phyloP scores from a whole-genome alignment of 208 protist species.

The Strigomonas culicis region DNA sequence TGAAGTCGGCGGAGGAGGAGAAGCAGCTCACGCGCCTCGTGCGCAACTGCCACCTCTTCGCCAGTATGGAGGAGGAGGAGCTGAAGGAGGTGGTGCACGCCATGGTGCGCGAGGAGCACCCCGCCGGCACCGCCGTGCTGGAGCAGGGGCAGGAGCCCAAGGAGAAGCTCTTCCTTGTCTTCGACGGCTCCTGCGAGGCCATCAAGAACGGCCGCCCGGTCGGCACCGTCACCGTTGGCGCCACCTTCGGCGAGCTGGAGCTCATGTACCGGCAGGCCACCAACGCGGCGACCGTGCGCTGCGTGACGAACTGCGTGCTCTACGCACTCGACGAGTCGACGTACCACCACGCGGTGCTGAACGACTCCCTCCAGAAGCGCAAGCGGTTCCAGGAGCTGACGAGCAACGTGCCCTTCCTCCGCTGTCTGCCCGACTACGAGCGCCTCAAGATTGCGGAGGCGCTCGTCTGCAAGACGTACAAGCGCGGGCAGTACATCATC shows the following conservation, averaged over 20 bases:
- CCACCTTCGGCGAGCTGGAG: slow-evolving; percentile 81
- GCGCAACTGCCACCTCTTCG: slow-evolving; percentile 63
- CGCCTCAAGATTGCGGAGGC: slow-evolving; percentile 86
- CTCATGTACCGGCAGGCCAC: slow-evolving; percentile 85
- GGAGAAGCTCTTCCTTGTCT: slow-evolving; percentile 74
- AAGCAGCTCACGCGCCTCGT: slow-evolving; percentile 44
- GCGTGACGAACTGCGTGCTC: slow-evolving; percentile 66
- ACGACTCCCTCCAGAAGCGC: slow-evolving; percentile 58
- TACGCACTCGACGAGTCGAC: slow-evolving; percentile 81
- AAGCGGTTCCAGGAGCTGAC: slow-evolving; percentile 67
- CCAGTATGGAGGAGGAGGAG: slow-evolving; percentile 48
- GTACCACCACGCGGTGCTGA: slow-evolving; percentile 80
- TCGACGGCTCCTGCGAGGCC: slow-evolving; percentile 74
- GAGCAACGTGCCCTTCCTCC: slow-evolving; percentile 63
- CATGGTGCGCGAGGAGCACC: slow-evolving; percentile 56
- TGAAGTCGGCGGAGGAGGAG: slow-evolving; percentile 41
- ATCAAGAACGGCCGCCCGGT: slow-evolving; percentile 77
- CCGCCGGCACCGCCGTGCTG: slow-evolving; percentile 60
- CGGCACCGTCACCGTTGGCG: slow-evolving; percentile 45
- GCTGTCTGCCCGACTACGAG: slow-evolving; percentile 76
- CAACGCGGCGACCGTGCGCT: slow-evolving; percentile 76
- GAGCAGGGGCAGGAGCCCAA: slow-evolving; percentile 60
- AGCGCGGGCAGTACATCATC: slow-evolving; percentile 65
- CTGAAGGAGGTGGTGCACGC: slow-evolving; percentile 45
- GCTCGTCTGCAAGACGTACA: slow-evolving; percentile 57